These are phyloP conservation scores for Globisporangium irregulare DNA, from an alignment of 352 stramenopile species.

Conservation along the genomic window DNA sequence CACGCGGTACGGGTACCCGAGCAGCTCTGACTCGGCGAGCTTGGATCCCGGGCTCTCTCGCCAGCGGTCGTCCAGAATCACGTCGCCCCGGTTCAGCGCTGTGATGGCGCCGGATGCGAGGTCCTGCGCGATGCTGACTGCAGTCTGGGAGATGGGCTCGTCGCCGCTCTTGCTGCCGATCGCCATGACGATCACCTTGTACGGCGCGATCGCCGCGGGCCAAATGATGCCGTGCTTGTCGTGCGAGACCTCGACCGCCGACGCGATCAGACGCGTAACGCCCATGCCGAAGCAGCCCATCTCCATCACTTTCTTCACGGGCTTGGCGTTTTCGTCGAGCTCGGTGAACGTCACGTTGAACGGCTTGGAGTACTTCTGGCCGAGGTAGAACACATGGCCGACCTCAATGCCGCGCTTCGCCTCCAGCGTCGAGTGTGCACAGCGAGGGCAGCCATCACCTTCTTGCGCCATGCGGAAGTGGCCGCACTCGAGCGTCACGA, in stretches of 20 bases:
- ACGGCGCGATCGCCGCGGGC: conserved; percentile 78
- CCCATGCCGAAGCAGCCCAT: conserved; percentile 91
- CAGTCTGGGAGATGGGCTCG: conserved; percentile 42
- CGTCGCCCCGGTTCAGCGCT: conserved; percentile 42
- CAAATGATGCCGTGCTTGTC: conserved; percentile 80
- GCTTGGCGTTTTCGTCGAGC: conserved; percentile 29
- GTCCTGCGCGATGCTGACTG: conserved; percentile 46
- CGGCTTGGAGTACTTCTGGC: conserved; percentile 86
- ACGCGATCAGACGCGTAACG: conserved; percentile 77
- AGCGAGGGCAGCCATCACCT: conserved; percentile 63
- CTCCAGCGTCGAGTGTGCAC: conserved; percentile 44
- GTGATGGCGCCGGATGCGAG: conserved; percentile 37
- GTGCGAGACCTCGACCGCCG: conserved; percentile 75
- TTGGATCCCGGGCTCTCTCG: conserved; percentile 76
- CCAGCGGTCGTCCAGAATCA: conserved; percentile 84
- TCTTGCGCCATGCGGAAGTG: conserved; percentile 67
- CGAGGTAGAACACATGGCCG: conserved; percentile 87
- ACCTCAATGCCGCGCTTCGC: conserved; percentile 87
- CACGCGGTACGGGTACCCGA: conserved; percentile 83
- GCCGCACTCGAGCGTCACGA: conserved; percentile 28
- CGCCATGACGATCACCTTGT: conserved; percentile 74
- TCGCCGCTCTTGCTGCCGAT: conserved; percentile 59
- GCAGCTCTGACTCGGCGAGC: conserved; percentile 82
- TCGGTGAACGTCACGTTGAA: conserved; percentile 62
- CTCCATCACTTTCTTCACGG: conserved; percentile 56